A percentile compares a stretch with the other conserved stretches of the same genome.
Evolutionary conservation across 208 protist genomes (phyloP).

Genomic region (Acanthamoeba royreba): DNA sequence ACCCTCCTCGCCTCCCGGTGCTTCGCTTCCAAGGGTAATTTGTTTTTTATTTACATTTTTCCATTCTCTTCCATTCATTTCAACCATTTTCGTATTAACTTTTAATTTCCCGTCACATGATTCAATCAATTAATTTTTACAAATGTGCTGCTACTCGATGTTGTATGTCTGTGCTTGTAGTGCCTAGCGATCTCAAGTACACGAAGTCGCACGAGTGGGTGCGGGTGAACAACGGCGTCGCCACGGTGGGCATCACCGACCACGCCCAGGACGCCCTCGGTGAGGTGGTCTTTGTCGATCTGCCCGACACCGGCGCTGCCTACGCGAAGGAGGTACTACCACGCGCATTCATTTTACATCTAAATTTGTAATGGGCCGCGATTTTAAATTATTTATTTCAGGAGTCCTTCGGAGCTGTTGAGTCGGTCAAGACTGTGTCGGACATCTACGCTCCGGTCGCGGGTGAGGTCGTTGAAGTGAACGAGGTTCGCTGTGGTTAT

Average conservation of each 20-base stretch:
- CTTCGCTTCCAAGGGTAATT: no score
- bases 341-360: no score
- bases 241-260: slow-evolving; percentile 70
- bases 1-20: no score
- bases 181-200: neutral
- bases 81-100: no score
- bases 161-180: no score
- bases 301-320: slow-evolving; percentile 59
- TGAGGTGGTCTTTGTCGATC: slow-evolving; percentile 78
- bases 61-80: no score
- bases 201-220: neutral
- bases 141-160: no score
- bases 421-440: slow-evolving; percentile 71
- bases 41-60: no score
- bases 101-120: no score
- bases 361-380: no score
- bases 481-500: slow-evolving; percentile 2
- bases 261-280: slow-evolving; percentile 71
- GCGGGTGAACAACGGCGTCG: slow-evolving; percentile 34
- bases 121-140: no score
- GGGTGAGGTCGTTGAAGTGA: slow-evolving; percentile 53
- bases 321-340: neutral
- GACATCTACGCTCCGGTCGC: slow-evolving; percentile 73
- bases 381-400: no score
- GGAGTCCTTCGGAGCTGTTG: slow-evolving; percentile 55